These are phyloP conservation scores for Diaporthe sp. DNA, from an alignment of 2,329 filamentous ascomycete species.

Conservation along the genomic window DNA sequence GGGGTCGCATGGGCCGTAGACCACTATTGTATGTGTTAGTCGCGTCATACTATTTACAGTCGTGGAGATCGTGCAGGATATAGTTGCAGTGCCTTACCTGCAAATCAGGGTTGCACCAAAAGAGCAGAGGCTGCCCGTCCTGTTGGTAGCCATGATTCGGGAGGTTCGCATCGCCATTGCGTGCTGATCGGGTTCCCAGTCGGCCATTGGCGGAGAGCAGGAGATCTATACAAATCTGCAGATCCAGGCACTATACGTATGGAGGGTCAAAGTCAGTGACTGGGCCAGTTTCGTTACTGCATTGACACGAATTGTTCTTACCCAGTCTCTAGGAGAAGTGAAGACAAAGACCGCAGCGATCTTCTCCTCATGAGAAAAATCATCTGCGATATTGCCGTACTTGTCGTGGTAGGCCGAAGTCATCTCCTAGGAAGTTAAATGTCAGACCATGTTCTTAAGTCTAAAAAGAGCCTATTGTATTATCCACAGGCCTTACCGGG, in stretches of 20 bases:
- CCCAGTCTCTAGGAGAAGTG: conserved; percentile 51
- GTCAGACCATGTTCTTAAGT: not conserved
- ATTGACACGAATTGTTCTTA: not conserved
- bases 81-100: conserved; percentile 46
- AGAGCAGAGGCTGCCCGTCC: conserved; percentile 74
- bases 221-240: conserved; percentile 43
- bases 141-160: conserved; percentile 55
- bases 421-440: conserved; percentile 43
- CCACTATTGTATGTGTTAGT: conserved; percentile 56
- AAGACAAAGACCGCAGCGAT: conserved; percentile 51
- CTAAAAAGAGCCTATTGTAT: not conserved
- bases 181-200: conserved; percentile 71
- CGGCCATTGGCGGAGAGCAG: conserved; percentile 60
- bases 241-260: conserved; percentile 40
- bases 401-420: conserved; percentile 48
- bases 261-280: not conserved
- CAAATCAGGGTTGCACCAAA: conserved; percentile 79
- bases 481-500: conserved; percentile 29
- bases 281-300: not conserved
- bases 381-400: conserved; percentile 54
- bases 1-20: conserved; percentile 75
- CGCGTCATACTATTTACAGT: not conserved
- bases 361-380: conserved; percentile 57
- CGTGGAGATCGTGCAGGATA: accelerated
- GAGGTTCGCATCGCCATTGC: conserved; percentile 62